Base-by-base conservation (phyloP, 371 early-diverging fungal genomes). In the Choanephora cucurbitarum region DNA sequence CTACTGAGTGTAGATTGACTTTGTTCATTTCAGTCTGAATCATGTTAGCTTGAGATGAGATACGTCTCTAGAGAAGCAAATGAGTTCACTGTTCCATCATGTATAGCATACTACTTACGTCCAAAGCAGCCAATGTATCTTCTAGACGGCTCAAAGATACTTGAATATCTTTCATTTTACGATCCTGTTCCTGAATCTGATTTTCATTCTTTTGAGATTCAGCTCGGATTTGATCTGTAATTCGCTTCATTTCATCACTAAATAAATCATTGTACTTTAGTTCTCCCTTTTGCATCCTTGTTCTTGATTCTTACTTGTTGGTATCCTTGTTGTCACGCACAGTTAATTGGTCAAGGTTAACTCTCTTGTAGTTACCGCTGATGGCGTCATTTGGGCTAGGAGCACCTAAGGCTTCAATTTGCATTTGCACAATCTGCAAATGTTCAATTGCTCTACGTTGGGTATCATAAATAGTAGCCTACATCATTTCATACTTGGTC, bases 401-500 rank as follows among this genome's bases (percentile, higher is more conserved):
- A 33, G 82, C 85, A 11, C 85, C 82, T 4, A 85, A 58, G 3
- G 79, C 70, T 52, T 83, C 81, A 7, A 85, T 62, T 52, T 82
- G 82, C 53, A 75, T 62, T 43, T 85, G 85, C 33, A 81, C 56
- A 37, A 66, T 69, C 49, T 86, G 83, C 33, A 91, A 64, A 13
- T 81, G 79, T 55, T 89, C 92, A 34, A 89, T 69, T 31, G 88
- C 79, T 41, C 85, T 73, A 62, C 76, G 79, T 58, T 91, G 90
- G 10, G 86, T 85, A 44, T 89, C 89, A 44, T 66, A 69, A 6
- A 84, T 67, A 15, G 69, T 59, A n/a, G 66, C 70, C 75, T 75
- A 48, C 6, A 23, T 7, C 28, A 3, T 28, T 28, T 28, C 28
- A 28, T n/a, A n/a, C n/a, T n/a, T n/a, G n/a, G n/a, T n/a, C n/a